Conservation (phyloP, 768 basidiomycete genomes). For the Boletus rubescentipes region DNA sequence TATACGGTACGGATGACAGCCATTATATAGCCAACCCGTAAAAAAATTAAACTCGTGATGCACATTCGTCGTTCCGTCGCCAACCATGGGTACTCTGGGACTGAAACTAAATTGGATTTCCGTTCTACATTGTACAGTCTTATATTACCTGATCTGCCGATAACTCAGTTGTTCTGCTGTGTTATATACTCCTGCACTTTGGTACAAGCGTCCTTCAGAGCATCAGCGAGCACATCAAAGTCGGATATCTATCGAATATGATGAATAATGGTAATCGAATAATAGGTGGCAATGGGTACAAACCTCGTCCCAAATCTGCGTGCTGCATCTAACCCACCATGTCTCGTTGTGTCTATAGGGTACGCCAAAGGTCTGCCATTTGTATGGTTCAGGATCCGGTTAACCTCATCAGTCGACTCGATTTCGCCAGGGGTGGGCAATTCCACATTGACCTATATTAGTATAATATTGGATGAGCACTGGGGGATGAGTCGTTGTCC, state of each 20-base stretch:
- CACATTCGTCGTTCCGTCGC: too few species aligned
- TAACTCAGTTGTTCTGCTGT: conserved; percentile 6
- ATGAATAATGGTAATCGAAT: background rate
- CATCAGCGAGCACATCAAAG: conserved; percentile 29
- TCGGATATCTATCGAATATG: conserved; percentile 28
- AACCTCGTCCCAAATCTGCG: conserved; percentile 35
- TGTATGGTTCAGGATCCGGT: conserved; percentile 15
- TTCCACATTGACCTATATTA: conserved; percentile 39
- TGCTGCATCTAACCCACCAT: conserved; percentile 34
- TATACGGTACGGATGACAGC: too few species aligned
- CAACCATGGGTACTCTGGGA: too few species aligned
- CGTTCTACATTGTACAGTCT: too few species aligned
- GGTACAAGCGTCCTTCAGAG: conserved; percentile 24
- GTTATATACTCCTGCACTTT: conserved; percentile 12
- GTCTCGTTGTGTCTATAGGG: conserved; percentile 27
- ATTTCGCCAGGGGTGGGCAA: conserved; percentile 36
- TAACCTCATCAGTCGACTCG: conserved; percentile 14
- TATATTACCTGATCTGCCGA: too few species aligned
- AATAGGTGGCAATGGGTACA: background rate
- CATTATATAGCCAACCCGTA: too few species aligned
- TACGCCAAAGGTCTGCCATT: conserved; percentile 18
- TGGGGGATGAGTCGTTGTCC: too few species aligned
- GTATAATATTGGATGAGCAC: background rate
- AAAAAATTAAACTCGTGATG: too few species aligned
- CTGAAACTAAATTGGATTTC: too few species aligned